Base-by-base conservation (phyloP, 306 rosid genomes). In the Rubus idaeus region DNA sequence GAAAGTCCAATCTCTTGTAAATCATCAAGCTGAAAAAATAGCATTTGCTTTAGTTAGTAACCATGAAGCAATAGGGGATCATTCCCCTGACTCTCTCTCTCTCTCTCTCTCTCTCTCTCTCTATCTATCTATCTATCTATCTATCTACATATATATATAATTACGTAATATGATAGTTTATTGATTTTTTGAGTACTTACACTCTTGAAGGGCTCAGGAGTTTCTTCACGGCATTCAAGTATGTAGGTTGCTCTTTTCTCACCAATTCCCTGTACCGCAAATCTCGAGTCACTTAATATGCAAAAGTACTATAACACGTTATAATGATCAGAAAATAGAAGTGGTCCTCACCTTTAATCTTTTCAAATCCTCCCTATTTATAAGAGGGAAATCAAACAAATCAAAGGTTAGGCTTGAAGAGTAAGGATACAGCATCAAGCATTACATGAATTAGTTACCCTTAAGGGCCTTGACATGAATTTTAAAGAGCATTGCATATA, bases 191-290 rank as follows among this genome's bases (percentile, higher is more conserved):
- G 30, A 44, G 44, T 44, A 80, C 98, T 83, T 79, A 94, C 98
- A 76, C 82, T 90, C 80, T 89, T 92, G 79, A 94, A 94, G 50
- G 95, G 93, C 58, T 89, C 85, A 0, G 91, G 92, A 61, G 97
- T 90, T 79, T 89, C 95, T 60, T 87, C 87, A 35, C 96, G 96
- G 44, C 88, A 86, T 82, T 89, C 71, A 50, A 94, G 87, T 73
- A 94, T 89, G 67, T 13, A 84, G 37, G 88, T 82, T 65, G 97
- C 95, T 79, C 98, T 88, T 80, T 88, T 94, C 85, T 94, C 97
- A n/a, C 98, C 97, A 65, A 94, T 92, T 35, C 97, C 97, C 98
- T 94, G 35, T 30, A 51, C 40, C 23, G 12, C 62, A 45, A 49
- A 50, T 45, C 7, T 49, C 46, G 20, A 60, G 21, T 78, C 62